Conservation (phyloP, 2,329 filamentous ascomycete species). For the Rhynchosporium secalis region DNA sequence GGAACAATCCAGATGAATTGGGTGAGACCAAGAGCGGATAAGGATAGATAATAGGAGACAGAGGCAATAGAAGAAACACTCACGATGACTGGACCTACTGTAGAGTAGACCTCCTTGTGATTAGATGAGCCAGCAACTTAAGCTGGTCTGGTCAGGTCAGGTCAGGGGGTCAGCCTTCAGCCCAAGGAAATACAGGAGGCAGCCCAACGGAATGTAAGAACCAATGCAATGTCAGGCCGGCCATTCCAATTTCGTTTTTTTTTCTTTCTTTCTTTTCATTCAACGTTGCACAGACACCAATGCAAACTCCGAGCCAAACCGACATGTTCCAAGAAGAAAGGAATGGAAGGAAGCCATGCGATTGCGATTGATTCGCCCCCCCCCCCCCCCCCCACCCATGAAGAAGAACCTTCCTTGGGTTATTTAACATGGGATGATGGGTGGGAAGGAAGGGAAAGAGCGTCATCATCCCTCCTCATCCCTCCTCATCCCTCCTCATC, state of each 20-base stretch:
- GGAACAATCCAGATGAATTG: background rate
- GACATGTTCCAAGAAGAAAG: too few relatives aligned
- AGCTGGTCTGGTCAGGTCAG: background rate
- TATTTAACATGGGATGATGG: background rate
- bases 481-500: too few relatives aligned
- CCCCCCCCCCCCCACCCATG: too few relatives aligned
- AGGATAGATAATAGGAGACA: conserved; percentile 16
- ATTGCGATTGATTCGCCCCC: too few relatives aligned
- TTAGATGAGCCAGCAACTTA: background rate
- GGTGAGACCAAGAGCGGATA: background rate
- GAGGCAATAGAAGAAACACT: conserved; percentile 26
- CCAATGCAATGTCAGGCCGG: background rate
- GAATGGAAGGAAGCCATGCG: background rate
- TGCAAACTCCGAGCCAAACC: conserved; percentile 2
- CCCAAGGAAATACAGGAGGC: background rate
- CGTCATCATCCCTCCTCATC: conserved; percentile 3
- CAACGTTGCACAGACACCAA: conserved; percentile 2
- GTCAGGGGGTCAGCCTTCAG: conserved; percentile 2
- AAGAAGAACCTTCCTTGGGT: too few relatives aligned
- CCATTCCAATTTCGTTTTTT: background rate
- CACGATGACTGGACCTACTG: conserved; percentile 23
- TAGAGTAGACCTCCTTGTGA: conserved; percentile 19
- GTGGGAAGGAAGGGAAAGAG: conserved; percentile 4
- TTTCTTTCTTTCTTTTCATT: background rate
- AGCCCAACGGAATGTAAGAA: too few relatives aligned